Percentiles rank a stretch among this genome's conserved stretches.
Conservation (phyloP, 1,284 basidiomycete genomes). For the Pterulicium gracile region DNA sequence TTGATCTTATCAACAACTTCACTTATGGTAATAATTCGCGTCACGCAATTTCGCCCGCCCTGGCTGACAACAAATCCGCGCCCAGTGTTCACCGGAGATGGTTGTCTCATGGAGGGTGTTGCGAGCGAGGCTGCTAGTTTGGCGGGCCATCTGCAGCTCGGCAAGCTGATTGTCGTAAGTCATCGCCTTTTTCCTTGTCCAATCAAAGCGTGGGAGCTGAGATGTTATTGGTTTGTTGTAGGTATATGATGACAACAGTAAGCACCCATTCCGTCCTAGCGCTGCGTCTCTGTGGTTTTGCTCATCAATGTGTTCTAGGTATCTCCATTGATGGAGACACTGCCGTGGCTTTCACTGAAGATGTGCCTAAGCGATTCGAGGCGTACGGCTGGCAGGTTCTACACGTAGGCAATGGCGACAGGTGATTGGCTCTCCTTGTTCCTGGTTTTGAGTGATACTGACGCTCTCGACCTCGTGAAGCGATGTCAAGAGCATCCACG, state of each 20-base stretch:
- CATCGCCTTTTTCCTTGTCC: background rate
- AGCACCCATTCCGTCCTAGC: constrained; percentile 9
- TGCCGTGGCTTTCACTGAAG: constrained; percentile 87
- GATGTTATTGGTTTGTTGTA: too few relatives aligned
- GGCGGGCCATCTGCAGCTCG: constrained; percentile 87
- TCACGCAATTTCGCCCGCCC: constrained; percentile 4
- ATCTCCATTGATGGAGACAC: constrained; percentile 97
- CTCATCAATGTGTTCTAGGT: constrained; percentile 33
- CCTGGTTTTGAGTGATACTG: constrained; percentile 1
- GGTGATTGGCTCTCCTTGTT: constrained; percentile 28
- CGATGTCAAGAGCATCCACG: constrained; percentile 72
- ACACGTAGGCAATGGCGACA: constrained; percentile 74
- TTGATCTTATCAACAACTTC: constrained; percentile 81
- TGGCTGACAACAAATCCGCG: constrained; percentile 11
- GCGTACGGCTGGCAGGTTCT: constrained; percentile 93
- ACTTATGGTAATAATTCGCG: constrained; percentile 73
- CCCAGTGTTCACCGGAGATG: constrained; percentile 83
- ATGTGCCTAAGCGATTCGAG: constrained; percentile 82
- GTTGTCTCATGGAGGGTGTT: constrained; percentile 95
- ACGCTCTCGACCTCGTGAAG: too few relatives aligned
- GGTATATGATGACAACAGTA: constrained; percentile 89
- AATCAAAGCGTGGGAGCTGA: too few relatives aligned
- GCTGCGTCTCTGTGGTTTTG: constrained; percentile 2
- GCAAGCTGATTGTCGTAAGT: constrained; percentile 82
- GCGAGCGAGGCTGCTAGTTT: constrained; percentile 84